Evolutionary conservation across 2,329 filamentous ascomycete genomes (phyloP), one percentile per base, ranked within the genome.

Genomic region (Claviceps purpurea): DNA sequence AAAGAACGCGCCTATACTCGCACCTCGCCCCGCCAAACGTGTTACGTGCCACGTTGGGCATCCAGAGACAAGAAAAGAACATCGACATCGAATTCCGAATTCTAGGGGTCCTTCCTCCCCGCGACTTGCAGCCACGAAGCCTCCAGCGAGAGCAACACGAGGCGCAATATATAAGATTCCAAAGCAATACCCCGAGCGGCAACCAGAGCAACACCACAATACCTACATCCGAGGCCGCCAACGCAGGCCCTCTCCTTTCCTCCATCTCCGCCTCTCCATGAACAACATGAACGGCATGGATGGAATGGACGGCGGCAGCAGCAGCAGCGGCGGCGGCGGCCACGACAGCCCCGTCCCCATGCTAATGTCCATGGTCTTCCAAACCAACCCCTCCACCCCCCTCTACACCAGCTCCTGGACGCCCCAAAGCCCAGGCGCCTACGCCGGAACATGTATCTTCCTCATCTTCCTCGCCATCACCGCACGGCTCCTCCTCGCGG

Each of bases 361-460:
- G 52, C 48, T 57, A 22, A 77, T 76, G 73, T 66, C 68, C 64
- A 70, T 72, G 61, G 65, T 77, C 57, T 93, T 93, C 75, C 82
- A 82, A 57, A 78, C 67, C 55, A 61, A 69, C 53, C 69, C 66
- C 48, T 59, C 61, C 50, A 79, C 76, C 4, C 65, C 77, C 0
- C 72, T 81, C 54, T 81, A 71, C 68, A 83, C 87, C 16, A 65
- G 69, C 22, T 65, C 73, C 50, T 97, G 90, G 89, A 85, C 85
- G 2, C 91, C 91, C 5, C 69, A 64, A 30, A 82, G 71, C 39
- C 71, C 76, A 5, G 88, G 84, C 59, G 71, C 77, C 54, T 97
- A 96, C 68, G 89, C 88, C 1, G 91, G 82, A 52, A 95, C 89
- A 30, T 95, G 91, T 73, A 87, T 96, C 66, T 96, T 96, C 70